Conservation (phyloP, 805 yeast genomes). For the Candida taoyuanica region DNA sequence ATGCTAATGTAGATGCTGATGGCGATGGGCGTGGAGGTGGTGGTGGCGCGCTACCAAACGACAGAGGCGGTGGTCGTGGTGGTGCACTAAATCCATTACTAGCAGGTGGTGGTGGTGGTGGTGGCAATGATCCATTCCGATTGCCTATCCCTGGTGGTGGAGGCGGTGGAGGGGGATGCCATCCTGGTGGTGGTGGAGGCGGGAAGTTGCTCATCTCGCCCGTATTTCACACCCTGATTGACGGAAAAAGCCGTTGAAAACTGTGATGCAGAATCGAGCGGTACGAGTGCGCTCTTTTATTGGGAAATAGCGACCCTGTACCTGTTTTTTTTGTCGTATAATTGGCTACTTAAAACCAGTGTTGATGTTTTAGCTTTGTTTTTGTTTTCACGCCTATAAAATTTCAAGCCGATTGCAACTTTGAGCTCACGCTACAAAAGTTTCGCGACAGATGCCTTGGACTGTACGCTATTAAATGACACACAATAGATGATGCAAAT, state of each 20-base stretch:
- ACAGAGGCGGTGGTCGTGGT: constrained; percentile 27
- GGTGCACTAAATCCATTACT: constrained; percentile 15
- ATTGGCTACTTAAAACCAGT: neutral
- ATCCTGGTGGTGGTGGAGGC: constrained; percentile 35
- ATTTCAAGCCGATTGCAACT: too few relatives aligned
- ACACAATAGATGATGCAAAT: too few relatives aligned
- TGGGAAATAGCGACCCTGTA: neutral
- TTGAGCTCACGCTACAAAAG: too few relatives aligned
- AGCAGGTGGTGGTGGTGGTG: constrained; percentile 25
- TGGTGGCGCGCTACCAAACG: constrained; percentile 14
- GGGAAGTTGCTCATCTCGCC: constrained; percentile 15
- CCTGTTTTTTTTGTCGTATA: neutral
- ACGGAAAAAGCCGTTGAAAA: neutral
- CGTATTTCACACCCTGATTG: neutral
- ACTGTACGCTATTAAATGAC: too few relatives aligned
- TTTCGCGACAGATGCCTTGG: too few relatives aligned
- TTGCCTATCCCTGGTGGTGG: constrained; percentile 18
- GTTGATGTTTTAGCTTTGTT: neutral
- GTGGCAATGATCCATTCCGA: constrained; percentile 19
- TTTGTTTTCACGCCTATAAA: too few relatives aligned
- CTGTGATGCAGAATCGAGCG: neutral
- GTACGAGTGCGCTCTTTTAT: neutral
- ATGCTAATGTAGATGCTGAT: constrained; percentile 15
- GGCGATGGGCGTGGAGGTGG: constrained; percentile 23
- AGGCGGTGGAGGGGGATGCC: constrained; percentile 27